Evolutionary conservation across 352 stramenopile genomes (phyloP).

Genomic region (Phytopythium mirpurense): DNA sequence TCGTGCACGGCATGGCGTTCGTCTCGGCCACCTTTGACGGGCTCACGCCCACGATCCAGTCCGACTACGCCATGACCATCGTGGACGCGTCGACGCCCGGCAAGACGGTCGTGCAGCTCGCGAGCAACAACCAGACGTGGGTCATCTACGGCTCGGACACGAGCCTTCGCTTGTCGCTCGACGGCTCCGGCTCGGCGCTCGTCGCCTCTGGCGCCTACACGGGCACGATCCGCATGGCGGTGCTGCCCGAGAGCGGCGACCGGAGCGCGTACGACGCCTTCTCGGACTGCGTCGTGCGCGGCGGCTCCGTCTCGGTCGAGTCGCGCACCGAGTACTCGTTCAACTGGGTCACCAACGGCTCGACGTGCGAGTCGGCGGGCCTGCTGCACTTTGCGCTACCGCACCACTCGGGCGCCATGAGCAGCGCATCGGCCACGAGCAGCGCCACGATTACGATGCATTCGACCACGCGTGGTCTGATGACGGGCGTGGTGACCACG

Average conservation of each 20-base stretch:
- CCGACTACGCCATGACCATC: slow-evolving; percentile 32
- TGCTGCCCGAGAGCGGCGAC: slow-evolving; percentile 26
- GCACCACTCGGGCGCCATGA: slow-evolving; percentile 29
- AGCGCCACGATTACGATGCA: slow-evolving; percentile 16
- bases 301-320: slow-evolving; percentile 22
- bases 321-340: slow-evolving; percentile 24
- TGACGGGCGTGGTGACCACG: slow-evolving; percentile 19
- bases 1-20: slow-evolving; percentile 73
- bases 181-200: slow-evolving; percentile 22
- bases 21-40: slow-evolving; percentile 52
- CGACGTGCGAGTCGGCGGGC: slow-evolving; percentile 6
- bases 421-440: not conserved
- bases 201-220: slow-evolving; percentile 23
- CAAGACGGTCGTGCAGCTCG: slow-evolving; percentile 39
- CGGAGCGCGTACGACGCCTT: slow-evolving; percentile 36
- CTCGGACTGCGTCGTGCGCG: slow-evolving; percentile 31
- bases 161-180: slow-evolving; percentile 18
- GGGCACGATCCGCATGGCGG: slow-evolving; percentile 34
- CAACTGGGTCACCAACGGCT: slow-evolving; percentile 28
- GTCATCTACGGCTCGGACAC: slow-evolving; percentile 35
- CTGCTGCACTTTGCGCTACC: slow-evolving; percentile 39
- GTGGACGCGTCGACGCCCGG: slow-evolving; percentile 21
- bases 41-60: slow-evolving; percentile 36
- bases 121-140: slow-evolving; percentile 48
- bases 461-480: slow-evolving; percentile 28